A percentile compares a stretch with the other conserved stretches of the same genome.
phyloP scores from a whole-genome alignment of 768 basidiomycete species.

The Auriscalpium microsporum region DNA sequence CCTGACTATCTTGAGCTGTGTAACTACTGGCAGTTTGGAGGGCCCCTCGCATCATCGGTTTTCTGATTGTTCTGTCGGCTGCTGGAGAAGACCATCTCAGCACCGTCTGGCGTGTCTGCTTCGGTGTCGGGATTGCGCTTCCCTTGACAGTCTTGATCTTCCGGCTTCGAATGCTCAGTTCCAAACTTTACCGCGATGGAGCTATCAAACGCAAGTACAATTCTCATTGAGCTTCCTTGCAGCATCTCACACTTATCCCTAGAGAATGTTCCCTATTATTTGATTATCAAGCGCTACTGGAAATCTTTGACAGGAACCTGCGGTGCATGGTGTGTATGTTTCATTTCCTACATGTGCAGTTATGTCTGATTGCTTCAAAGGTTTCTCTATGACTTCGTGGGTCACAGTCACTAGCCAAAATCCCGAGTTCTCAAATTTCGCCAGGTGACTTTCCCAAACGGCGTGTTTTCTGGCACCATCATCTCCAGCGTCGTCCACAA shows the following conservation, averaged over 20 bases:
- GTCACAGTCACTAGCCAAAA: slow-evolving; percentile 3
- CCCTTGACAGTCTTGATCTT: slow-evolving; percentile 65
- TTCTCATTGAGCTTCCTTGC: not conserved
- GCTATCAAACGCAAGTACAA: slow-evolving; percentile 51
- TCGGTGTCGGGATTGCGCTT: slow-evolving; percentile 52
- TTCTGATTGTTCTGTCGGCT: slow-evolving; percentile 60
- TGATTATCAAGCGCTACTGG: slow-evolving; percentile 62
- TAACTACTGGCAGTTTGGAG: slow-evolving; percentile 40
- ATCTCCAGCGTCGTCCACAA: slow-evolving; percentile 57
- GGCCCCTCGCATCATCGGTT: slow-evolving; percentile 60
- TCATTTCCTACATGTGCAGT: not conserved
- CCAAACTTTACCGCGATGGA: slow-evolving; percentile 50
- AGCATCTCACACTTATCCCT: not conserved
- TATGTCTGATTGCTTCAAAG: slow-evolving; percentile 21
- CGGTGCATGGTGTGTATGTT: slow-evolving; percentile 49
- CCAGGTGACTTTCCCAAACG: slow-evolving; percentile 65
- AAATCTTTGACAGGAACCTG: slow-evolving; percentile 59
- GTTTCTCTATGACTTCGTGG: slow-evolving; percentile 65
- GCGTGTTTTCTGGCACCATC: slow-evolving; percentile 59
- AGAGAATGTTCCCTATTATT: slow-evolving; percentile 52
- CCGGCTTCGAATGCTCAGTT: slow-evolving; percentile 65
- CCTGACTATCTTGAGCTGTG: not conserved
- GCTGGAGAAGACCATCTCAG: slow-evolving; percentile 52
- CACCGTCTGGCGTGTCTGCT: slow-evolving; percentile 63
- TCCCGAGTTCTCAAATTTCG: not conserved